Evolutionary conservation across 306 rosid genomes (phyloP).

Genomic region (Argentina anserina): DNA sequence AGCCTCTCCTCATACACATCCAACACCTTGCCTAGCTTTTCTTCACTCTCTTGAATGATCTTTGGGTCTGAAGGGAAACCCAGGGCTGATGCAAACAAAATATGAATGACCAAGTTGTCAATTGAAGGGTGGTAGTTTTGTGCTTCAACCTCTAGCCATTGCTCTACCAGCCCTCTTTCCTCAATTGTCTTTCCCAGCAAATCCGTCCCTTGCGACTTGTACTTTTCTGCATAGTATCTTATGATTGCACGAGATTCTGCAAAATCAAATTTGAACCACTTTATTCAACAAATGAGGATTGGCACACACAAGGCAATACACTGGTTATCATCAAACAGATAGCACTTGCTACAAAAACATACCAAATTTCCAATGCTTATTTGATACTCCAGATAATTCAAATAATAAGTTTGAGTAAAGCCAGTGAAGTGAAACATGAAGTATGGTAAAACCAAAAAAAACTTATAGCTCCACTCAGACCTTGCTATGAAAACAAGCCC

Average conservation of each 20-base stretch:
- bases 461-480: neutral
- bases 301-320: neutral
- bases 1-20: conserved; percentile 54
- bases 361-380: neutral
- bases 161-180: conserved; percentile 50
- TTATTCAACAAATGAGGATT: neutral
- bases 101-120: conserved; percentile 19
- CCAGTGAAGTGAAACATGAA: neutral
- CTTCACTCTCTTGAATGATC: conserved; percentile 44
- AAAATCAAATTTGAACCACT: neutral
- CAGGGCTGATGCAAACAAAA: conserved; percentile 2
- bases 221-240: conserved; percentile 49
- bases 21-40: conserved; percentile 40
- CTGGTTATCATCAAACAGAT: neutral
- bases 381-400: neutral
- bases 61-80: conserved; percentile 30
- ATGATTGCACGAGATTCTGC: conserved; percentile 53
- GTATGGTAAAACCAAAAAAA: neutral
- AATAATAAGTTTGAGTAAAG: neutral
- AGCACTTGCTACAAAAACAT: neutral
- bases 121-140: conserved; percentile 24
- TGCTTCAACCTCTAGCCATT: conserved; percentile 59
- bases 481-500: neutral
- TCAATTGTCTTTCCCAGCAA: conserved; percentile 42
- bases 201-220: conserved; percentile 36